Evolutionary conservation across 352 stramenopile species (phyloP), one percentile per base, ranked within the genome.

Genomic region (Globisporangium middletonii): DNA sequence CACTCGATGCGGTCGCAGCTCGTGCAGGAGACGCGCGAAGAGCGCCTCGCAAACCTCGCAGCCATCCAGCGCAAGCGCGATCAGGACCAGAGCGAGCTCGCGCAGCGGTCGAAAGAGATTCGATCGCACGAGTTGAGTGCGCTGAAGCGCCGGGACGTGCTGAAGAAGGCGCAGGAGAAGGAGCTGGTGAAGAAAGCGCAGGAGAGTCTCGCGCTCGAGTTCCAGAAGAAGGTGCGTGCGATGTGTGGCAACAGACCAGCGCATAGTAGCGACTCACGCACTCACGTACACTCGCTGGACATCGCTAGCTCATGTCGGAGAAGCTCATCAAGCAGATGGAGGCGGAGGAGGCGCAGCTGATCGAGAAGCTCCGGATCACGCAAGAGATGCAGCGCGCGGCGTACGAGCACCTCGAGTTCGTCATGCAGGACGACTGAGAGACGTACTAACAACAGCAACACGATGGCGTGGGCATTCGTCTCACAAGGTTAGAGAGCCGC

Each of bases 281-380:
- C 3, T 47, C 26, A 30, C 18, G 30, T 50, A 18, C 9, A 9
- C 44, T 8, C 42, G 16, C 28, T 9, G 33, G 4, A 19, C 4
- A 2, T 45, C 42, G 26, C 9, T 54, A 75, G 53, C 49, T 77
- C 46, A 49, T 82, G 42, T 82, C 79, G 12, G 75, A 91, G 50
- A 74, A 72, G 30, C 71, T 83, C 16, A 83, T 91, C 56, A 59
- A 79, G 42, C 64, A 83, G 30, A 87, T 91, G 79, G 79, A 88
- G 37, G 59, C 56, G 2, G 77, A 91, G 27, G 79, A 91, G 26
- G 59, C 66, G 15, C 64, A 77, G 41, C 56, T 91, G 51, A 85
- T 91, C 43, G 79, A 83, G 30, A 76, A 73, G 23, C 60, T 91
- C 33, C 68, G 75, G 5, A 52, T 86, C 13, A 85, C 79, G 42